Evolutionary conservation across 2,329 filamentous ascomycete species (phyloP).

Genomic region (Hypoxylon sp.): DNA sequence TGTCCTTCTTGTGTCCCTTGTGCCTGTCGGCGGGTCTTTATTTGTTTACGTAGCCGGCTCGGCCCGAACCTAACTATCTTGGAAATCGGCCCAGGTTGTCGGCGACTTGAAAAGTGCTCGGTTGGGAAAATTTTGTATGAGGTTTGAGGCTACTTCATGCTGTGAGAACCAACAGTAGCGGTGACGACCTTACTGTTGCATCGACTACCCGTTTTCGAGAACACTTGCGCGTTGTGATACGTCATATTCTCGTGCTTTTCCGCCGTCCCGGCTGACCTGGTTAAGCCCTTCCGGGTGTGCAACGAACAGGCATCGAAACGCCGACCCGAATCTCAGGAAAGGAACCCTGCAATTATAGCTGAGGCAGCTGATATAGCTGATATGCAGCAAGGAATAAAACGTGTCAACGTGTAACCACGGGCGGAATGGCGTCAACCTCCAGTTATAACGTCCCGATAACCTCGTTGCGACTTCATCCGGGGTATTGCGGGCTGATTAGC

Average conservation of each 20-base stretch:
- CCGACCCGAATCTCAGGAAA: constrained; percentile 23
- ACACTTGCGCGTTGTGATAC: not conserved
- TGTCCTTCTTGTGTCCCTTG: not conserved
- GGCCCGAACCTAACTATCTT: constrained; percentile 29
- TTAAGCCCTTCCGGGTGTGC: not conserved
- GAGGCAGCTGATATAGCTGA: not conserved
- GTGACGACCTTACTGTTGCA: constrained; percentile 20
- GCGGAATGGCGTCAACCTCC: constrained; percentile 23
- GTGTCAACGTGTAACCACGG: constrained; percentile 10
- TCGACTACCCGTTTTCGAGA: not conserved
- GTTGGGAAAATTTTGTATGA: constrained; percentile 1
- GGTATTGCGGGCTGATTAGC: constrained; percentile 2
- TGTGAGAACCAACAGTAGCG: constrained; percentile 17
- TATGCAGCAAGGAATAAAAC: constrained; percentile 25
- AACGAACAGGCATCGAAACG: constrained; percentile 15
- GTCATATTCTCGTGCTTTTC: constrained; percentile 1
- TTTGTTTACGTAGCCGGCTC: constrained; percentile 28
- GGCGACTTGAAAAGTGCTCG: not conserved
- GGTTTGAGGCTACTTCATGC: not conserved
- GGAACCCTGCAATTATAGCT: constrained; percentile 23
- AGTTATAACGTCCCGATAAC: not conserved
- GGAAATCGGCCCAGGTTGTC: constrained; percentile 22
- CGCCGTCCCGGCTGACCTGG: constrained; percentile 9
- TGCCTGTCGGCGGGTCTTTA: constrained; percentile 10
- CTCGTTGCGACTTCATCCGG: constrained; percentile 1